phyloP scores from a whole-genome alignment of 208 protist genomes.

The Trypanosomatidae sp. region DNA sequence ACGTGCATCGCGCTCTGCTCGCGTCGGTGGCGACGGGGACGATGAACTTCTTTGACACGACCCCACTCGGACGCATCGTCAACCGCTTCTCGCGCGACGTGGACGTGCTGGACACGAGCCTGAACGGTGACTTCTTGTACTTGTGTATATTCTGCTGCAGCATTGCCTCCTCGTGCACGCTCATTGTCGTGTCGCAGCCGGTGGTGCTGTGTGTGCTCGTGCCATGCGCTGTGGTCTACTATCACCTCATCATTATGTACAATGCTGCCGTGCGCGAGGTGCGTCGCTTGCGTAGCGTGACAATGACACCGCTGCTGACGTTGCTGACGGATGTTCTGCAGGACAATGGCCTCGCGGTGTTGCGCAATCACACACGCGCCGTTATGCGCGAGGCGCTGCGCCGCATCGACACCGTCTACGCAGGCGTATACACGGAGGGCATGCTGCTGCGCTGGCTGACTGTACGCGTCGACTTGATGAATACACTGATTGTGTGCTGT shows the following conservation, averaged over 20 bases:
- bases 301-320: conserved; percentile 72
- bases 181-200: conserved; percentile 22
- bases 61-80: conserved; percentile 87
- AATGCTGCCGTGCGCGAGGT: conserved; percentile 58
- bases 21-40: conserved; percentile 28
- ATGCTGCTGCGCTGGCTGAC: conserved; percentile 72
- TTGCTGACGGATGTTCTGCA: conserved; percentile 79
- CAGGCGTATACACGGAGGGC: conserved; percentile 18
- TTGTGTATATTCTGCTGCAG: too few species aligned
- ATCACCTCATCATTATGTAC: conserved; percentile 47
- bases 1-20: conserved; percentile 32
- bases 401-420: conserved; percentile 45
- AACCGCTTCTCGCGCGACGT: conserved; percentile 93
- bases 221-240: conserved; percentile 54
- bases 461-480: conserved; percentile 77
- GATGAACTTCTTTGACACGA: conserved; percentile 92
- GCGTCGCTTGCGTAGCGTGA: conserved; percentile 60
- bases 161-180: conserved; percentile 20
- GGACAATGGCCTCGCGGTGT: conserved; percentile 68
- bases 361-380: conserved; percentile 43
- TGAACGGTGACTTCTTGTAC: too few species aligned
- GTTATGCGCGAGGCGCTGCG: conserved; percentile 38
- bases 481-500: conserved; percentile 33
- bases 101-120: conserved; percentile 46
- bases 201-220: conserved; percentile 25